Percentiles rank a stretch among this genome's conserved stretches.
Conservation (phyloP, 202 grass and related monocot genomes). For the Digitaria exilis region DNA sequence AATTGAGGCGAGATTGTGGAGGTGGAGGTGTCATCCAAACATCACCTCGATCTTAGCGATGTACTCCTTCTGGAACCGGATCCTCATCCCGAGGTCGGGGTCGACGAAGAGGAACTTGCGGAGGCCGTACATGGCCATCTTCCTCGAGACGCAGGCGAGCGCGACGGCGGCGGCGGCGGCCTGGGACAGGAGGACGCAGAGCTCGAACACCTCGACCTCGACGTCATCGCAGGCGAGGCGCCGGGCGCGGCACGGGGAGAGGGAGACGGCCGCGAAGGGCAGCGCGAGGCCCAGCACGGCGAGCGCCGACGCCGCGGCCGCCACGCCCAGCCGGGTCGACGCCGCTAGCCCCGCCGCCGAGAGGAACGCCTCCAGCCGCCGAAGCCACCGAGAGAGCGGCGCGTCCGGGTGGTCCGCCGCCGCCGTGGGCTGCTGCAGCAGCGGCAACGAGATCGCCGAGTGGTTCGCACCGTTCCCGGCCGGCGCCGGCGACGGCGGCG, state of each 20-base stretch:
- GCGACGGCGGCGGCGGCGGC: conserved; percentile 40
- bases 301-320: conserved; percentile 45
- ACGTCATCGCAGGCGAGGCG: conserved; percentile 42
- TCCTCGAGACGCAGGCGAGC: conserved; percentile 75
- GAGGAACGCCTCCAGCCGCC: conserved; percentile 66
- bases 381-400: conserved; percentile 54
- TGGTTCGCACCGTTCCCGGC: too few species aligned
- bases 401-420: conserved; percentile 5
- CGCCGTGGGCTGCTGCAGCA: conserved; percentile 23
- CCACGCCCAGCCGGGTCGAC: conserved; percentile 24
- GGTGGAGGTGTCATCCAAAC: not conserved
- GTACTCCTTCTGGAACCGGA: conserved; percentile 90
- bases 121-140: conserved; percentile 79
- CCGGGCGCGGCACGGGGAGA: conserved; percentile 50
- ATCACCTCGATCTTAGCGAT: conserved; percentile 74
- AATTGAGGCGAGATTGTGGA: not conserved
- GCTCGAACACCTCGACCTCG: conserved; percentile 79
- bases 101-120: conserved; percentile 90
- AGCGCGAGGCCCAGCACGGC: conserved; percentile 64
- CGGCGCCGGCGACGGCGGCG: not conserved
- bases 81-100: conserved; percentile 60
- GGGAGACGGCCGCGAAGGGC: conserved; percentile 37
- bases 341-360: conserved; percentile 43
- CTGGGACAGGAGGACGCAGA: conserved; percentile 61
- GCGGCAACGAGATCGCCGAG: conserved; percentile 32